Base-by-base conservation (phyloP, 108 stramenopile genomes). In the Conticribra weissflogii region DNA sequence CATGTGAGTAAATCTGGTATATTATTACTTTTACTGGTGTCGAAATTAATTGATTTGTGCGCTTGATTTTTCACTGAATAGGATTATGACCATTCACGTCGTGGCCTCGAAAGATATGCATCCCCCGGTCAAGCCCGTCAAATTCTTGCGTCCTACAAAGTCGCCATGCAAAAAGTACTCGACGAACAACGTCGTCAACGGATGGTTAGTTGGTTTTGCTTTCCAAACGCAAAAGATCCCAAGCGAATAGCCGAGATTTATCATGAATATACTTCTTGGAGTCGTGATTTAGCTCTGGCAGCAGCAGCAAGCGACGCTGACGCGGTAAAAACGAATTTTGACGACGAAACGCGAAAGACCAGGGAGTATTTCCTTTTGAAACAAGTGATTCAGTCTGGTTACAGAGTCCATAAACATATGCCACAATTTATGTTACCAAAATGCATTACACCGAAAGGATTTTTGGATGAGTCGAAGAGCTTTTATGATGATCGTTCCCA, bases 21-120 rank as follows among this genome's bases (percentile, higher is more conserved):
- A n/a, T n/a, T n/a, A n/a, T n/a, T n/a, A n/a, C n/a, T n/a, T n/a
- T n/a, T n/a, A n/a, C n/a, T n/a, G n/a, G n/a, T n/a, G n/a, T n/a
- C n/a, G n/a, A n/a, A n/a, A n/a, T n/a, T n/a, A n/a, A n/a, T n/a
- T n/a, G n/a, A n/a, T n/a, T n/a, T n/a, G n/a, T n/a, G n/a, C n/a
- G n/a, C n/a, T n/a, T n/a, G n/a, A n/a, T n/a, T n/a, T n/a, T n/a
- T n/a, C n/a, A n/a, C n/a, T n/a, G n/a, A n/a, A n/a, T n/a, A n/a
- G n/a, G 78, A 84, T 33, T 94, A 91, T 72, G 88, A 90, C 19
- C 93, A 94, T 65, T 89, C 88, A 1, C 83, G 93, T 23, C 67
- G 93, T 18, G 93, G 93, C 14, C 71, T 94, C 51, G 93, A 94
- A 67, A 88, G 90, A 36, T 89, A 91, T 71, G 93, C 88, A 15